Base-by-base conservation (phyloP, 2,329 filamentous ascomycete genomes). In the Claviceps monticola region DNA sequence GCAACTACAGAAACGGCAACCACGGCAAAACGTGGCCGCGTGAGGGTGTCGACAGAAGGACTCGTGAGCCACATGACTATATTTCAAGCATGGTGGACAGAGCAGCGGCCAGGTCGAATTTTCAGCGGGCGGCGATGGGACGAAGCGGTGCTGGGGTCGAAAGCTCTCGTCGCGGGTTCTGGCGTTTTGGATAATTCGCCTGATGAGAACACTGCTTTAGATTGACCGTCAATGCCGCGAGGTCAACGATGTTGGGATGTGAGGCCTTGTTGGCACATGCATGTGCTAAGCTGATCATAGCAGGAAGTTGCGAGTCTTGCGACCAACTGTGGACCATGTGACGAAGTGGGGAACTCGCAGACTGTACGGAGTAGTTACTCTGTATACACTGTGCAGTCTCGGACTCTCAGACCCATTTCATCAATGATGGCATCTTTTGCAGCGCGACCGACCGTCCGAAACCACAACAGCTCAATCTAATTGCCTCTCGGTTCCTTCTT, bases 1-100 rank as follows among this genome's bases (percentile, higher is more conserved):
- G 78, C 76, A 46, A 79, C 63, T 46, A 75, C 74, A 39, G 80
- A 77, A 41, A 80, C 59, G 23, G 79, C 57, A 49, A 78, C 72
- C 26, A 85, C 70, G 52, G 78, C 72, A 52, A 81, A 60, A 53
- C 76, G 72, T 47, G 74, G 72, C 58, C 78, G 71, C 51, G 74
- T 74, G 53, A 82, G 66, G 59, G 71, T 74, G 63, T 78, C 77
- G 66, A 72, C 70, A 63, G 74, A 71, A 55, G 70, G 62, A 58
- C 71, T 72, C 62, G 71, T 68, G 59, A 65, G 65, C 66, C 72
- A 74, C 74, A 76, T 76, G 60, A 55, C 58, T 64, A 65, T 54
- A 54, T 61, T 55, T 39, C 58, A 51, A 59, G 59, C 65, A 69
- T 68, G 57, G 56, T 67, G 61, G 36, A 37, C 37, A 36, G 21